Conservation (phyloP, 345 rosid species). For the Camelina neglecta region DNA sequence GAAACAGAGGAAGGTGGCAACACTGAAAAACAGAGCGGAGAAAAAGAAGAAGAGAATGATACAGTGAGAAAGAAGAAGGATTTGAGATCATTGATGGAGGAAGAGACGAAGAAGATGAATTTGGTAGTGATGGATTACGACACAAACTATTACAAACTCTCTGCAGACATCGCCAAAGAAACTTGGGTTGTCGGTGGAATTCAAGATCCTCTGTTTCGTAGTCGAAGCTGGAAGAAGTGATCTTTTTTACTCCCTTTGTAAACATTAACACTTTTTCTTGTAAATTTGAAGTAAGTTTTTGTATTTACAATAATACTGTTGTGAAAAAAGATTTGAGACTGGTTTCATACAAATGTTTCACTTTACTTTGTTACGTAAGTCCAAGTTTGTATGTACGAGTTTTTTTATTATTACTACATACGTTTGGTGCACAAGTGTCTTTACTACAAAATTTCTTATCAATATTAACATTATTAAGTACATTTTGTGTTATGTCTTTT, state of each 20-base stretch:
- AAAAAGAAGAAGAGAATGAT: conserved; percentile 31
- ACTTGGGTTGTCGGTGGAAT: conserved; percentile 83
- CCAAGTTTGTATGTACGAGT: no score
- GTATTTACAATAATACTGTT: not conserved
- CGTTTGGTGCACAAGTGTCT: no score
- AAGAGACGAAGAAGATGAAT: conserved; percentile 54
- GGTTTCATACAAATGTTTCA: not conserved
- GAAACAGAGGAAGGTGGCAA: conserved; percentile 28
- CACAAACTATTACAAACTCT: conserved; percentile 62
- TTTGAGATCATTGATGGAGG: conserved; percentile 66
- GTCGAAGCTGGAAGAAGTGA: conserved; percentile 85
- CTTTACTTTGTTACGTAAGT: not conserved
- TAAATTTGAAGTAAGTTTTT: not conserved
- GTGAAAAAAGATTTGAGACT: conserved; percentile 7
- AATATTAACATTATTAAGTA: no score
- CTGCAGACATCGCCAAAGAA: conserved; percentile 73
- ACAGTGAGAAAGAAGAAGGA: conserved; percentile 45
- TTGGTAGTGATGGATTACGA: conserved; percentile 61
- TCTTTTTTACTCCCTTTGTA: not conserved
- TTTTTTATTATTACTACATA: no score
- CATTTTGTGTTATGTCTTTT: no score
- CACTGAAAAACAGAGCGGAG: conserved; percentile 19
- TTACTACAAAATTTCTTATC: no score
- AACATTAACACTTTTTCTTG: conserved; percentile 6
- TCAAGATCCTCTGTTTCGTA: conserved; percentile 60